These are phyloP conservation scores for Metarhizium brunneum DNA, from an alignment of 2,329 filamentous ascomycete genomes.

Conservation along the genomic window DNA sequence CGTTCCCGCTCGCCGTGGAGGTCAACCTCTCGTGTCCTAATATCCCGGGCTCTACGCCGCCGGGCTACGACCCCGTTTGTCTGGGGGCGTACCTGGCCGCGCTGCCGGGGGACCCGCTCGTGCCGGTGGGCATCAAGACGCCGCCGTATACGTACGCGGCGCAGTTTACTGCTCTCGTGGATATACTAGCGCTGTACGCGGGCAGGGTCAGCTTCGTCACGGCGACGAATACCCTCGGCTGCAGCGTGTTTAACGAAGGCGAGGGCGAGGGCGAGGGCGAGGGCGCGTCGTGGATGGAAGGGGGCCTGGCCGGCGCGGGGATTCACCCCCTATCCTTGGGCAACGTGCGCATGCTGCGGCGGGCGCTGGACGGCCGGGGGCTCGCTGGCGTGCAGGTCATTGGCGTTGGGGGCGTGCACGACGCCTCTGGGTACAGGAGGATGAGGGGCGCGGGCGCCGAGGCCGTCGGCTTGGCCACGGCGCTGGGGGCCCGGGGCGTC, in stretches of 20 bases:
- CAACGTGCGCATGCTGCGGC: slow-evolving; percentile 61
- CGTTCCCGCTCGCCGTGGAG: slow-evolving; percentile 56
- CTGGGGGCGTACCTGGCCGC: slow-evolving; percentile 46
- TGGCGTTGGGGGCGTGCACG: slow-evolving; percentile 63
- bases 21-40: slow-evolving; percentile 75
- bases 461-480: slow-evolving; percentile 61
- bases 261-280: slow-evolving; percentile 6
- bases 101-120: slow-evolving; percentile 26
- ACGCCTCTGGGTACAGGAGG: slow-evolving; percentile 50
- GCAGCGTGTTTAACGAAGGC: slow-evolving; percentile 47
- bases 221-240: slow-evolving; percentile 63
- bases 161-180: slow-evolving; percentile 51
- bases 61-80: slow-evolving; percentile 51
- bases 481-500: slow-evolving; percentile 54
- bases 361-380: slow-evolving; percentile 42
- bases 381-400: slow-evolving; percentile 52
- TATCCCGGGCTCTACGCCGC: slow-evolving; percentile 57
- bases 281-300: no score
- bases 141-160: slow-evolving; percentile 66
- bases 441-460: slow-evolving; percentile 59
- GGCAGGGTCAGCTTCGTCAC: slow-evolving; percentile 55
- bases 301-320: slow-evolving; percentile 60
- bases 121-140: slow-evolving; percentile 57
- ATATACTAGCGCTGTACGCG: slow-evolving; percentile 32
- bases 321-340: slow-evolving; percentile 67